Evolutionary conservation across 257 asterid genomes (phyloP), one percentile per base, ranked within the genome.

Genomic region (Solanum paucissectum): DNA sequence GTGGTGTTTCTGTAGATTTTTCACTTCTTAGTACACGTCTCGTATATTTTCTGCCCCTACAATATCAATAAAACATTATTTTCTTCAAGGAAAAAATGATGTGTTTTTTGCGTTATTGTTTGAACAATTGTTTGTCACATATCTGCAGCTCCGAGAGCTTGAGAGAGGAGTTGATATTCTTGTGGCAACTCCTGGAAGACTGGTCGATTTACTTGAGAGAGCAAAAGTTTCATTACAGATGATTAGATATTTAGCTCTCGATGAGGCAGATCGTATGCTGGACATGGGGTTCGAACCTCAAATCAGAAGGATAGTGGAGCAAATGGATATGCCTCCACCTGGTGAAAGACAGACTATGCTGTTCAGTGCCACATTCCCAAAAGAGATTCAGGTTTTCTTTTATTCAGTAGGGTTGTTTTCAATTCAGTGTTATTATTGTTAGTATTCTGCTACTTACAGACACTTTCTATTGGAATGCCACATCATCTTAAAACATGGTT

Each of bases 241-340:
- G 98, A 94, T 96, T 68, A 92, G 94, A 89, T 96, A 94, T 88
- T 92, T 96, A 91, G 99, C 99, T 89, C 98, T 95, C 87, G 99
- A 96, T 83, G 99, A 96, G 92, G 99, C 99, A 27, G 99, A 96
- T 89, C 91, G 99, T 87, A 96, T 96, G 99, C 92, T 95, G 86
- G 99, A 96, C 91, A 95, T 96, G 99, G 99, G 99, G 46, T 96
- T 96, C 90, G 99, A 96, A 92, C 98, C 98, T 79, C 99, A 96
- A 90, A 96, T 96, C 90, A 94, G 99, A 92, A 95, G 91, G 94
- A 95, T 96, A 68, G 98, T 96, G 84, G 95, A 96, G 88, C 97
- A 95, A 92, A 96, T 95, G 99, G 98, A 96, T 88, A 95, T 96
- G 99, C 98, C 99, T 88, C 95, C 92, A 84, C 94, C 89, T 83